Evolutionary conservation across 768 basidiomycete genomes (phyloP).

Genomic region (Trametes coccinea): DNA sequence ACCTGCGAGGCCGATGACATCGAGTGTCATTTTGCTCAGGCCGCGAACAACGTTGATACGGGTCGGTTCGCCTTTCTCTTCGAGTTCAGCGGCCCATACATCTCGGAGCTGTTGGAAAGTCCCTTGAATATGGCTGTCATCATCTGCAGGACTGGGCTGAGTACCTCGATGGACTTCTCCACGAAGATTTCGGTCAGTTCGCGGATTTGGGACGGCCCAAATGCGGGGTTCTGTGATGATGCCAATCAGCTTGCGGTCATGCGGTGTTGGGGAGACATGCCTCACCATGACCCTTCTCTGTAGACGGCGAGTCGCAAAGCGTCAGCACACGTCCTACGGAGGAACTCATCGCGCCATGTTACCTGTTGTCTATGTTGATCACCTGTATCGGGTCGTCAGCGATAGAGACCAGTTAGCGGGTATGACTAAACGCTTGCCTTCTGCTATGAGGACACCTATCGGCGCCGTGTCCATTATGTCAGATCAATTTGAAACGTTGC

Average conservation of each 20-base stretch:
- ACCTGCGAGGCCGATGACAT: conserved; percentile 46
- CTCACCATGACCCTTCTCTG: conserved; percentile 34
- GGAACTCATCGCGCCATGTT: neutral
- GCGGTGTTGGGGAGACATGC: neutral
- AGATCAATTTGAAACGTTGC: neutral
- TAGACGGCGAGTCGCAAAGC: neutral
- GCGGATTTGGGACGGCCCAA: conserved; percentile 59
- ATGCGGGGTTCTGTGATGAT: conserved; percentile 58
- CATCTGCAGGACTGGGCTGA: too few species aligned
- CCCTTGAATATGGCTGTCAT: neutral
- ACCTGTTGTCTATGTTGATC: conserved; percentile 44
- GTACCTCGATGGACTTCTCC: conserved; percentile 52
- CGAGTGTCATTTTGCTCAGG: conserved; percentile 40
- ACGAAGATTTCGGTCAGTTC: conserved; percentile 58
- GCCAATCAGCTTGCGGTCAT: neutral
- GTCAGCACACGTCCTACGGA: too few species aligned
- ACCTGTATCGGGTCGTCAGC: conserved; percentile 16
- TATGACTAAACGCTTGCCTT: conserved; percentile 26
- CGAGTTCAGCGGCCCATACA: conserved; percentile 32
- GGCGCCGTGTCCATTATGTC: neutral
- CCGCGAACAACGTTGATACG: conserved; percentile 37
- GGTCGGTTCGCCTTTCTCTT: conserved; percentile 23
- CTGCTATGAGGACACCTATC: conserved; percentile 50
- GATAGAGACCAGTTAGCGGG: neutral
- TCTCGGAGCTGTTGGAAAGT: conserved; percentile 23